Percentiles rank a stretch among this genome's conserved stretches.
Evolutionary conservation across 768 basidiomycete genomes (phyloP).

Genomic region (Pulveroboletus sp.): DNA sequence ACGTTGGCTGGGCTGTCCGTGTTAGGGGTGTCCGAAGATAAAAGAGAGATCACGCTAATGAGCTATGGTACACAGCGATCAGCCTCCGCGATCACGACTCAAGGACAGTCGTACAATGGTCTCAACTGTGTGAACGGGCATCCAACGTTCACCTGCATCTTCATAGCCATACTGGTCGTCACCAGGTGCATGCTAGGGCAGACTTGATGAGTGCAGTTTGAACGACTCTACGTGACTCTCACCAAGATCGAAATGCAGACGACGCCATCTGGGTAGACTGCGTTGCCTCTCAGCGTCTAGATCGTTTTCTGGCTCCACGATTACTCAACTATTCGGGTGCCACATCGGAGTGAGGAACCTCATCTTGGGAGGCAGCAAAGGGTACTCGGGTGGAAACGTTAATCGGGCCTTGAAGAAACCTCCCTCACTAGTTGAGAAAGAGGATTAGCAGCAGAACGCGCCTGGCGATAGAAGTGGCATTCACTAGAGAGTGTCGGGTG

Average conservation of each 20-base stretch:
- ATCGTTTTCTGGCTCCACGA: neutral
- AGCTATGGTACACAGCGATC: conserved; percentile 49
- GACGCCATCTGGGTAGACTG: conserved; percentile 88
- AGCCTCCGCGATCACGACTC: neutral
- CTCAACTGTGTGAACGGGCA: conserved; percentile 96
- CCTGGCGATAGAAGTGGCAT: conserved; percentile 16
- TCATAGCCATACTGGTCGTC: conserved; percentile 98
- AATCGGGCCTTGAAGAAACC: conserved; percentile 92
- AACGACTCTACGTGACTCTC: conserved; percentile 19
- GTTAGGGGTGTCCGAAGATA: conserved; percentile 89
- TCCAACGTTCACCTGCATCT: conserved; percentile 94
- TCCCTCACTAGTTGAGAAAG: conserved; percentile 64
- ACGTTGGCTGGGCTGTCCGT: conserved; percentile 94
- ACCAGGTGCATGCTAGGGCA: conserved; percentile 79
- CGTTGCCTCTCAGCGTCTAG: neutral
- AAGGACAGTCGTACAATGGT: conserved; percentile 64
- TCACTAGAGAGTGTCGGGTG: conserved; percentile 90
- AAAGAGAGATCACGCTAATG: conserved; percentile 90
- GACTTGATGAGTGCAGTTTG: conserved; percentile 3
- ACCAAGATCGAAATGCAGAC: conserved; percentile 97
- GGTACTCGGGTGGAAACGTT: conserved; percentile 87
- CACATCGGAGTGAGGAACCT: conserved; percentile 92
- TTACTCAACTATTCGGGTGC: conserved; percentile 89
- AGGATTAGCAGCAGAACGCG: conserved; percentile 1
- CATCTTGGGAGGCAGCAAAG: conserved; percentile 92